Base-by-base conservation (phyloP, 2,329 filamentous ascomycete genomes). In the Salinomyces thailandicus region DNA sequence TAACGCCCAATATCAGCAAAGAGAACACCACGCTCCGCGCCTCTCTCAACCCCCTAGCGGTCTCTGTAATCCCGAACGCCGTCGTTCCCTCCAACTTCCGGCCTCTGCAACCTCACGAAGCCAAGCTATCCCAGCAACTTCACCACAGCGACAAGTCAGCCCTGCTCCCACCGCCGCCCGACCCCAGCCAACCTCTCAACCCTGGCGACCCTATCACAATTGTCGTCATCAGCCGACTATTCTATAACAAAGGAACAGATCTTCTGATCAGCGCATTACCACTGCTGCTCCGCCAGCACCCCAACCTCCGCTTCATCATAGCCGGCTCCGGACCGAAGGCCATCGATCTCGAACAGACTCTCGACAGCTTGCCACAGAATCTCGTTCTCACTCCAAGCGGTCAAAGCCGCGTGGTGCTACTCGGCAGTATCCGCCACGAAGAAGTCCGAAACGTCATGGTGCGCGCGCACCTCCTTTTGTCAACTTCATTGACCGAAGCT, bases 211-310 rank as follows among this genome's bases (percentile, higher is more conserved):
- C 78, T 8, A 89, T 98, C 52, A 95, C 86, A 5, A 95, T 98
- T 40, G 85, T 98, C 2, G 89, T 98, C 14, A 93, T 98, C 44
- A 95, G 87, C 6, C 85, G 91, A 14, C 76, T 98, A 1, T 98
- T 96, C 62, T 96, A 96, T 63, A 98, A 98, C 63, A 98, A 98
- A 60, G 91, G 91, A 41, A 96, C 85, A 1, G 93, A 98, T 58
- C 75, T 98, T 0, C 73, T 98, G n/a, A 94, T 94, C 16, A 91
- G 89, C 8, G 85, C 86, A 3, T 93, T 98, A 36, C 91, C 91
- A 1, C 79, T 87, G 32, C 94, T 98, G 36, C 73, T 96, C 18
- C 81, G 85, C 33, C 76, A 79, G 11, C 84, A 98, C 56, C 82
- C 85, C 1, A 93, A 96, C 57, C 91, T 94, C 1, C 83, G 86